phyloP scores from a whole-genome alignment of 495 filamentous ascomycete species.

The Daldinia concentrica region DNA sequence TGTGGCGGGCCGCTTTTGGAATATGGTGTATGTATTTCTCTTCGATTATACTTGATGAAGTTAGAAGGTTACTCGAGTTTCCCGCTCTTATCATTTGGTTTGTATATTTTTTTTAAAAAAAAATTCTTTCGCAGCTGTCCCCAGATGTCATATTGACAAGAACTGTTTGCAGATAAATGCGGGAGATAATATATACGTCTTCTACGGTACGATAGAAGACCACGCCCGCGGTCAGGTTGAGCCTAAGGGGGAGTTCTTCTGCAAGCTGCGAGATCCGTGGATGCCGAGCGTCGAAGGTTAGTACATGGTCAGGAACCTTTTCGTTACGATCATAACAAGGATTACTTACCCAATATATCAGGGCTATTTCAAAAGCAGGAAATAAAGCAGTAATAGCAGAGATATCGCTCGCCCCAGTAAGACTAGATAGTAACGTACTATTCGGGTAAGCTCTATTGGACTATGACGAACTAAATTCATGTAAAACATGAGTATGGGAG shows the following conservation, averaged over 20 bases:
- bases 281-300: conserved; percentile 69
- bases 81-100: neutral
- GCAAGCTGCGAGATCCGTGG: conserved; percentile 64
- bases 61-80: neutral
- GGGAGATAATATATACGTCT: conserved; percentile 69
- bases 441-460: neutral
- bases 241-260: conserved; percentile 78
- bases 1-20: conserved; percentile 72
- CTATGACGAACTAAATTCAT: neutral
- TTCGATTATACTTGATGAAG: neutral
- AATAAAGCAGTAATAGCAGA: neutral
- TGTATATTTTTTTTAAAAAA: neutral
- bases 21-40: conserved; percentile 61
- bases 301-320: neutral
- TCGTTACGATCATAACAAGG: neutral
- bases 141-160: neutral
- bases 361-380: conserved; percentile 1
- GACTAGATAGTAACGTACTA: neutral
- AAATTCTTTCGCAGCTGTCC: neutral
- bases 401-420: neutral
- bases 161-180: conserved; percentile 55
- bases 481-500: neutral
- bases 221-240: conserved; percentile 58
- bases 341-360: neutral
- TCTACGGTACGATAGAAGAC: conserved; percentile 71